Conservation (phyloP, 768 basidiomycete species). For the Rubroboletus satanas region DNA sequence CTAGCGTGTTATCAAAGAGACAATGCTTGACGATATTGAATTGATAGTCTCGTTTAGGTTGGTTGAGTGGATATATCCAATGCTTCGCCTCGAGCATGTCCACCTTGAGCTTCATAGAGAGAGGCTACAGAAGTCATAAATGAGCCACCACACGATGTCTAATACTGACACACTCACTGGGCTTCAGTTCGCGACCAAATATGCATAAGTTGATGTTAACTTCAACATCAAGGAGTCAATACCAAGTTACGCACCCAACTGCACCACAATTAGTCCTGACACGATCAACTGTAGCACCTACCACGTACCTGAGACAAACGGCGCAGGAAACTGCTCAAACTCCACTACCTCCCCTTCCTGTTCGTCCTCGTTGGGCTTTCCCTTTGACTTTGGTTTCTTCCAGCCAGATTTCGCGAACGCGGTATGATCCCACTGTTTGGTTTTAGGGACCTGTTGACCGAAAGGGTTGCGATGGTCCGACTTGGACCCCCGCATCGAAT, state of each 20-base stretch:
- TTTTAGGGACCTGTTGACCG: constrained; percentile 57
- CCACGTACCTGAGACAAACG: constrained; percentile 62
- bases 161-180: constrained; percentile 23
- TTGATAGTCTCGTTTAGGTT: constrained; percentile 88
- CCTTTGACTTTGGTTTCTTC: constrained; percentile 52
- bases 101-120: constrained; percentile 70
- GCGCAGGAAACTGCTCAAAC: constrained; percentile 83
- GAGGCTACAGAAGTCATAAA: constrained; percentile 42
- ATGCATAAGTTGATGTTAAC: constrained; percentile 3
- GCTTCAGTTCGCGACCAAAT: constrained; percentile 17
- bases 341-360: constrained; percentile 60
- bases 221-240: neutral
- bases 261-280: constrained; percentile 10
- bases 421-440: constrained; percentile 90
- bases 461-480: constrained; percentile 41
- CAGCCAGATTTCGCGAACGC: constrained; percentile 78
- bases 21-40: constrained; percentile 85
- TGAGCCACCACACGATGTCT: neutral
- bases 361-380: constrained; percentile 50
- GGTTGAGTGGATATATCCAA: constrained; percentile 91
- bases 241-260: constrained; percentile 50
- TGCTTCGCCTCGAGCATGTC: constrained; percentile 78
- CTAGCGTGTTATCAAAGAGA: constrained; percentile 90
- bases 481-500: constrained; percentile 40
- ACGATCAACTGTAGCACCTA: neutral